A percentile compares a stretch with the other conserved stretches of the same genome.
These are phyloP conservation scores for Penicillium nucicola DNA, from an alignment of 495 filamentous ascomycete species.

Conservation along the genomic window DNA sequence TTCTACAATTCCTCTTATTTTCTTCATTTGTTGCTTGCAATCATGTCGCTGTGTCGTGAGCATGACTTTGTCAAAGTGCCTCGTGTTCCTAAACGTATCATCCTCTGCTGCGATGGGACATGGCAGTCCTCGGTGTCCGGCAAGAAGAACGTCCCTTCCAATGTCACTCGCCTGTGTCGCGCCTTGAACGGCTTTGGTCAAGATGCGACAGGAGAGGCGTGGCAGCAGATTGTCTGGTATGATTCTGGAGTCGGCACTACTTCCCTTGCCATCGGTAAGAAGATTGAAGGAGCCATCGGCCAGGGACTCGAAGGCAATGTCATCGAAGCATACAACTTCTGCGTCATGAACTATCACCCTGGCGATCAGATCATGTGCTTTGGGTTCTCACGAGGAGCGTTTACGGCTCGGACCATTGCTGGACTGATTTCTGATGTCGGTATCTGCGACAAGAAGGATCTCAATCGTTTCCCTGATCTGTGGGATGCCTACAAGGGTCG, in stretches of 20 bases:
- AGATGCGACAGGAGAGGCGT: conserved; percentile 11
- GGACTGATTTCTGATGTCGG: conserved; percentile 54
- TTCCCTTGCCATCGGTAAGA: conserved; percentile 7
- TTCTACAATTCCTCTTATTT: too few relatives aligned
- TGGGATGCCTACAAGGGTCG: conserved; percentile 47
- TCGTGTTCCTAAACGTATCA: conserved; percentile 15
- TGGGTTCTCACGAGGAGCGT: conserved; percentile 60
- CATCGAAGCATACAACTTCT: conserved; percentile 24
- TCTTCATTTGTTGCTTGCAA: not conserved
- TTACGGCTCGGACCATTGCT: conserved; percentile 54
- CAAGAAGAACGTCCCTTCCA: conserved; percentile 23
- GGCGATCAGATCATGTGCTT: conserved; percentile 60
- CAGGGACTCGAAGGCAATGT: conserved; percentile 14
- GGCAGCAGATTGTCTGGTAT: conserved; percentile 32
- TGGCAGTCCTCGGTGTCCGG: conserved; percentile 26
- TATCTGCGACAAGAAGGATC: conserved; percentile 34
- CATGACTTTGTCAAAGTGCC: not conserved
- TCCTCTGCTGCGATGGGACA: conserved; percentile 30
- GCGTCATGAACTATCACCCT: conserved; percentile 39
- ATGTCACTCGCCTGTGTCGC: conserved; percentile 24
- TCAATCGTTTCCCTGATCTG: conserved; percentile 43
- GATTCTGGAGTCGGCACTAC: conserved; percentile 25
- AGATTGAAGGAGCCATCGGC: conserved; percentile 17
- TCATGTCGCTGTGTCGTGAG: not conserved
- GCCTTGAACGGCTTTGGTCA: conserved; percentile 16